Evolutionary conservation across 1,139 yeast species (phyloP).

Genomic region (Candida sojae): DNA sequence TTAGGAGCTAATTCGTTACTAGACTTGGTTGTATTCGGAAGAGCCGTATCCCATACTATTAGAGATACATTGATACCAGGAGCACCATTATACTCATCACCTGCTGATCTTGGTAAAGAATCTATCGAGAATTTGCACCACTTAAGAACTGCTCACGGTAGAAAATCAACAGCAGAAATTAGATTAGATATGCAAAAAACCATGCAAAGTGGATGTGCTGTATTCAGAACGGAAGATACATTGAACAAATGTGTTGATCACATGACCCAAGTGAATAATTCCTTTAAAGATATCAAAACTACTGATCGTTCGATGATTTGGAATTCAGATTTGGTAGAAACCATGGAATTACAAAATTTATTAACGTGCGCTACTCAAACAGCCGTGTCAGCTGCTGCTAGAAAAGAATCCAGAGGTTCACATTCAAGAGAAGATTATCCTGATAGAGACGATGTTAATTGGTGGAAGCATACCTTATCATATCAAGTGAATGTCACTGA

Average conservation of each 20-base stretch:
- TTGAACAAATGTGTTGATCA: constrained; percentile 88
- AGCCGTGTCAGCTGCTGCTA: constrained; percentile 89
- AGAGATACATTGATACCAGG: constrained; percentile 85
- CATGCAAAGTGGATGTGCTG: constrained; percentile 97
- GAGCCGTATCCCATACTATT: constrained; percentile 95
- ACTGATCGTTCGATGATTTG: constrained; percentile 97
- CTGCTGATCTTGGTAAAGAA: constrained; percentile 85
- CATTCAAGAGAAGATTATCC: constrained; percentile 99
- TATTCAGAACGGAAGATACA: constrained; percentile 91
- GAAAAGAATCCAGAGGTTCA: constrained; percentile 98
- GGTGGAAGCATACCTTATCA: constrained; percentile 98
- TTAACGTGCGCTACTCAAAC: constrained; percentile 97
- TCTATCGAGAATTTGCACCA: constrained; percentile 89
- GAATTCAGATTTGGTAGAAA: constrained; percentile 96
- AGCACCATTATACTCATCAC: constrained; percentile 71
- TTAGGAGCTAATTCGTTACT: constrained; percentile 96
- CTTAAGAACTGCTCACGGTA: constrained; percentile 82
- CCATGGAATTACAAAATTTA: constrained; percentile 93
- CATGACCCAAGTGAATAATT: constrained; percentile 72
- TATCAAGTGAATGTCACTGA: constrained; percentile 81
- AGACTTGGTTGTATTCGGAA: constrained; percentile 96
- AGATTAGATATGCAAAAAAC: constrained; percentile 91
- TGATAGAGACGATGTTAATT: constrained; percentile 89
- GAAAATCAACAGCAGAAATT: constrained; percentile 80
- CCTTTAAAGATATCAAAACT: constrained; percentile 70